These are phyloP conservation scores for Picea sitchensis DNA, from an alignment of 75 land plant species.

Conservation along the genomic window DNA sequence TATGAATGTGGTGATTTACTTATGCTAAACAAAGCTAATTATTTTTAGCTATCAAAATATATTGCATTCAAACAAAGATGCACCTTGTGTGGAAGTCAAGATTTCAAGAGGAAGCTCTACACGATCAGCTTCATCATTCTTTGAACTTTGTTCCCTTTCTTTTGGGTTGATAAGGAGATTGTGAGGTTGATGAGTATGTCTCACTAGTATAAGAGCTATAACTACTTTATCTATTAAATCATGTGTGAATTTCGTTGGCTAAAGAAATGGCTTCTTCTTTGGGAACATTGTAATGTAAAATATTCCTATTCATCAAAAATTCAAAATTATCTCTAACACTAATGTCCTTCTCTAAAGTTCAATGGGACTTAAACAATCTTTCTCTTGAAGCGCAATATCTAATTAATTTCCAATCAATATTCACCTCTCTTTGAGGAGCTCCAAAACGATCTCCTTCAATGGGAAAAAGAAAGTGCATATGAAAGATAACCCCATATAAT, in stretches of 20 bases:
- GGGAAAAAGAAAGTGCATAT: constrained; percentile 21
- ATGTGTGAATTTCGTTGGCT: constrained; percentile 30
- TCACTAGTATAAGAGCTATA: constrained; percentile 69
- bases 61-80: too few species aligned
- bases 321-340: background rate
- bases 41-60: too few species aligned
- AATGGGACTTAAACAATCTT: constrained; percentile 22
- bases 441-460: constrained; percentile 3
- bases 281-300: background rate
- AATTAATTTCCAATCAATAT: constrained; percentile 60
- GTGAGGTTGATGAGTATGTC: constrained; percentile 79
- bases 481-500: constrained; percentile 59
- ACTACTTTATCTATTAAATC: constrained; percentile 54
- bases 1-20: too few species aligned
- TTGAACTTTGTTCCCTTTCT: too few species aligned
- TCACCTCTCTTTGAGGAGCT: background rate
- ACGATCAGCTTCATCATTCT: too few species aligned
- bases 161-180: constrained; percentile 49
- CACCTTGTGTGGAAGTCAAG: too few species aligned
- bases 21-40: too few species aligned
- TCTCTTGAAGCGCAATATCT: constrained; percentile 28
- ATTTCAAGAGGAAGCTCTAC: too few species aligned
- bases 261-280: constrained; percentile 23
- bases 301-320: background rate
- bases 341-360: background rate